Evolutionary conservation across 2,329 filamentous ascomycete genomes (phyloP), one percentile per base, ranked within the genome.

Genomic region (Verticillium longisporum): DNA sequence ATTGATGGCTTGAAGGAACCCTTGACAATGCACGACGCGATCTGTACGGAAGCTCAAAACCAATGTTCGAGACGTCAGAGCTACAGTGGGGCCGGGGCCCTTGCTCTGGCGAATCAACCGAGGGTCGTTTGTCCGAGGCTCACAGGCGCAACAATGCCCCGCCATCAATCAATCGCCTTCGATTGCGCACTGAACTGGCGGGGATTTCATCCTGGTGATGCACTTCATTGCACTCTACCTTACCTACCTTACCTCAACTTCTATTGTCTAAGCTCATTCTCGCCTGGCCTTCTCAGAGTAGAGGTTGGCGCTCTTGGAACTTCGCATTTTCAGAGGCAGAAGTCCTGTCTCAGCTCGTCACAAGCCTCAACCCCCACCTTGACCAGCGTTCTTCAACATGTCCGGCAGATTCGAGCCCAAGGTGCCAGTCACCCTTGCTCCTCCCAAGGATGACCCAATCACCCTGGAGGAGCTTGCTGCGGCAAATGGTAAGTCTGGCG

Each of bases 371-470:
- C 26, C 26, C 26, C 26, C 26, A 26, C 26, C 26, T 26, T 26
- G 26, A 26, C 26, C 26, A 4, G 26, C 26, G 26, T 26, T 26
- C 26, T 4, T 26, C 26, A 75, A 61, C 64, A 87, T 87, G 84
- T 73, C 81, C 63, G 83, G 81, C 65, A 88, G 84, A 68, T 96
- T 96, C 69, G 88, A 90, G 72, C 91, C 92, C 54, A 96, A 95
- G 76, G 78, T 79, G 33, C 83, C 90, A 3, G 88, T 95, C 63
- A 77, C 87, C 61, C 85, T 99, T 62, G 82, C 89, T 61, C 88
- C 92, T 41, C 95, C 95, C 14, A 98, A 96, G 78, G 84, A 92
- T 71, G 93, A 97, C 69, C 84, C 85, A 41, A 97, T 99, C 69
- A 87, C 88, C n/a, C 70, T 82, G 1, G 90, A 95, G 62, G 87